Evolutionary conservation across 208 protist species (phyloP).

Genomic region (Trypanosoma avium): DNA sequence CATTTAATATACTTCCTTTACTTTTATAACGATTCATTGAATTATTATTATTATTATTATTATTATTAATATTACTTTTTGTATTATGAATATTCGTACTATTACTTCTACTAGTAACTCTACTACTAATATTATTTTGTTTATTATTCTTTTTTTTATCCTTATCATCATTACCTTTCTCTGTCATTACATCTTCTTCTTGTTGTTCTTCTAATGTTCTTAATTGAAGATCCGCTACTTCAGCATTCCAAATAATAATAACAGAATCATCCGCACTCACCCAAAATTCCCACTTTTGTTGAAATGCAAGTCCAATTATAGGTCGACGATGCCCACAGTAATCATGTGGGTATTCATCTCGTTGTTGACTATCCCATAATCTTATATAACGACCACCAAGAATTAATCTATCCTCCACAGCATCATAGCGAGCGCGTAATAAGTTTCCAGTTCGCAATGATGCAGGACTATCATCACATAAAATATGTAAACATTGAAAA

Average conservation of each 20-base stretch:
- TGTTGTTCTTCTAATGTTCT: neutral
- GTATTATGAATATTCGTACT: neutral
- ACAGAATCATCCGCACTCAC: slow-evolving; percentile 76
- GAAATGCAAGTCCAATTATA: slow-evolving; percentile 57
- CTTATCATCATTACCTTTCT: neutral
- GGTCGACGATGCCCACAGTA: slow-evolving; percentile 67
- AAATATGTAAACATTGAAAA: slow-evolving; percentile 40
- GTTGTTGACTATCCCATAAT: slow-evolving; percentile 56
- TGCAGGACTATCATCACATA: slow-evolving; percentile 43
- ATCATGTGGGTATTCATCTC: slow-evolving; percentile 42
- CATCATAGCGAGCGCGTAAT: slow-evolving; percentile 71
- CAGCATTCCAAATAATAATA: slow-evolving; percentile 61
- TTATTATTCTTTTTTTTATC: neutral
- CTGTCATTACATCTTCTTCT: neutral
- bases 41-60: neutral
- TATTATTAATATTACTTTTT: neutral
- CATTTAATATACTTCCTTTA: neutral
- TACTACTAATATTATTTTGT: neutral
- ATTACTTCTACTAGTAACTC: no score
- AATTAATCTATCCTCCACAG: slow-evolving; percentile 57
- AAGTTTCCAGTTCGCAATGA: slow-evolving; percentile 55
- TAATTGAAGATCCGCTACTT: neutral
- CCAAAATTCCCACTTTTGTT: slow-evolving; percentile 37
- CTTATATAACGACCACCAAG: slow-evolving; percentile 69
- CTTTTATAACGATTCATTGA: neutral